A percentile compares a stretch with the other conserved stretches of the same genome.
These are phyloP conservation scores for Ramalina peruviana DNA, from an alignment of 495 filamentous ascomycete species.

Conservation along the genomic window DNA sequence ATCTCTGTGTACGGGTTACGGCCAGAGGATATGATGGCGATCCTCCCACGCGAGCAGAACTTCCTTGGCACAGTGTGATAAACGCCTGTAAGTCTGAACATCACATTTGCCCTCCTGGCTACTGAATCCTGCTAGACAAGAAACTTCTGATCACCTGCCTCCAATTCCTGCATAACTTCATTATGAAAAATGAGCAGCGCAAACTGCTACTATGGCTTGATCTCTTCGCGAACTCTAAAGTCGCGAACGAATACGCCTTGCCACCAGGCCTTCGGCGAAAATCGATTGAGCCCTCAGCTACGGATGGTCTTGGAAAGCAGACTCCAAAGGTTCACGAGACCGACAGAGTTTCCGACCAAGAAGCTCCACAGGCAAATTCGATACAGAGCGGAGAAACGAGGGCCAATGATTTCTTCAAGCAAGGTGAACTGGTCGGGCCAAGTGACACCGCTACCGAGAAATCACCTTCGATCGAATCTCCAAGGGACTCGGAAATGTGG, in stretches of 20 bases:
- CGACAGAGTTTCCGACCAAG: neutral
- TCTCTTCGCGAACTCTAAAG: conserved; percentile 53
- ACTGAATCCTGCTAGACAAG: conserved; percentile 43
- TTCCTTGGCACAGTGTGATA: conserved; percentile 61
- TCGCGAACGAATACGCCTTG: conserved; percentile 28
- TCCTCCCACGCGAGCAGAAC: conserved; percentile 45
- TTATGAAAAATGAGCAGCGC: conserved; percentile 78
- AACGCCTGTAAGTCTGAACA: conserved; percentile 34
- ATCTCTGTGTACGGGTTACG: conserved; percentile 73
- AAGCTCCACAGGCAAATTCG: neutral
- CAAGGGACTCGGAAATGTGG: too few species aligned
- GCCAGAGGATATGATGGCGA: conserved; percentile 84
- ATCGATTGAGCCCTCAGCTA: neutral
- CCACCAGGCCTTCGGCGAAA: conserved; percentile 8
- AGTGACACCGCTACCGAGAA: too few species aligned
- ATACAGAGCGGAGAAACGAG: neutral
- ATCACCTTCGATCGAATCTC: too few species aligned
- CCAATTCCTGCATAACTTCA: conserved; percentile 85
- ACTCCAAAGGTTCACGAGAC: neutral
- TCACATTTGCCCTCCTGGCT: neutral
- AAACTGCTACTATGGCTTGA: conserved; percentile 87
- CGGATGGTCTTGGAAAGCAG: neutral
- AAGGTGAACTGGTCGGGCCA: too few species aligned
- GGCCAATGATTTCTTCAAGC: neutral
- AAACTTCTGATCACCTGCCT: conserved; percentile 78